Conservation (phyloP, 257 asterid species). For the Cinchona pubescens region DNA sequence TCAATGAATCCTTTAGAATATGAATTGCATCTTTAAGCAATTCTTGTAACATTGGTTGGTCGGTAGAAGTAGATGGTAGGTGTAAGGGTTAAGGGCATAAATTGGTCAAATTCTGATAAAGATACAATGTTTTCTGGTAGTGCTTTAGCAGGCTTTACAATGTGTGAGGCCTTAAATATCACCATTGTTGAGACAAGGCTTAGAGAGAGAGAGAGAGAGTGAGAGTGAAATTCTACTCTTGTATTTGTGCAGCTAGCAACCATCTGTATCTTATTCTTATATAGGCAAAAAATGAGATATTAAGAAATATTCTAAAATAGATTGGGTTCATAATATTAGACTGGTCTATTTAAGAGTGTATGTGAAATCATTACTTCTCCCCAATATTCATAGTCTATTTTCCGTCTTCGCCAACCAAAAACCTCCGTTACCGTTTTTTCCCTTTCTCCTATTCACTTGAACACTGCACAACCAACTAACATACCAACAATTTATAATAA, state of each 20-base stretch:
- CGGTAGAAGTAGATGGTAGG: slow-evolving; percentile 50
- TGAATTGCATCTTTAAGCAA: slow-evolving; percentile 19
- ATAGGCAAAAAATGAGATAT: background rate
- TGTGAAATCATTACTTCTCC: too few species aligned
- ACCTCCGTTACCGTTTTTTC: too few species aligned
- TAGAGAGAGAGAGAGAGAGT: too few species aligned
- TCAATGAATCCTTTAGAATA: slow-evolving; percentile 33
- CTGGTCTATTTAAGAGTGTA: too few species aligned
- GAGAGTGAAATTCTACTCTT: background rate
- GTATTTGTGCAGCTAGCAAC: background rate
- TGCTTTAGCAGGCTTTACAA: slow-evolving; percentile 50
- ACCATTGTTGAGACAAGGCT: slow-evolving; percentile 22
- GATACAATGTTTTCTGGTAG: slow-evolving; percentile 37
- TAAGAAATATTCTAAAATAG: too few species aligned
- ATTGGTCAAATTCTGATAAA: slow-evolving; percentile 45
- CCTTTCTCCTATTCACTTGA: too few species aligned
- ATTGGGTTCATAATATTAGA: too few species aligned
- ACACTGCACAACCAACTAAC: too few species aligned
- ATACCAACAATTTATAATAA: too few species aligned
- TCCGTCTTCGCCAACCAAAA: too few species aligned
- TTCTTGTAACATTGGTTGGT: slow-evolving; percentile 8
- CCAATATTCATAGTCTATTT: too few species aligned
- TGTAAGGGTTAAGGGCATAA: slow-evolving; percentile 43
- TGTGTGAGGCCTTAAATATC: slow-evolving; percentile 38
- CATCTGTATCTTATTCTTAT: background rate